These are phyloP conservation scores for Jaltomata sinuosa DNA, from an alignment of 257 asterid genomes.

Conservation along the genomic window DNA sequence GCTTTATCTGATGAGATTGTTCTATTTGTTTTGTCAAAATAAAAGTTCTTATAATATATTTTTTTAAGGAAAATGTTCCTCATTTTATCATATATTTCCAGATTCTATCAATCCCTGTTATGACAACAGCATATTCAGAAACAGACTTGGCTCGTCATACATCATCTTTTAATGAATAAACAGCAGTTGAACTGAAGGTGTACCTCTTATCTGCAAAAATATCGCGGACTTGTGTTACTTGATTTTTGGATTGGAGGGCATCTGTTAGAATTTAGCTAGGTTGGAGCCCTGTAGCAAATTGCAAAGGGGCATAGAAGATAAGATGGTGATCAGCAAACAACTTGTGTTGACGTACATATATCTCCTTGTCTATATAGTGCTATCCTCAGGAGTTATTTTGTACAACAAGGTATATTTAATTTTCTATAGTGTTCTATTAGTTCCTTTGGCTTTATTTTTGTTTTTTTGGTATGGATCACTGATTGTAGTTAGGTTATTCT, in stretches of 20 bases:
- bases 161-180: background rate
- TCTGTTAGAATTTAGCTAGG: background rate
- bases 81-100: background rate
- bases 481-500: background rate
- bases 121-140: background rate
- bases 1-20: background rate
- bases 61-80: background rate
- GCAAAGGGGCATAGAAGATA: background rate
- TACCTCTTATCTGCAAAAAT: background rate
- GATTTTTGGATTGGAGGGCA: background rate
- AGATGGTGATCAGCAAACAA: conserved; percentile 64
- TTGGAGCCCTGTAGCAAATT: background rate
- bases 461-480: background rate
- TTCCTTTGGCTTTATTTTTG: background rate
- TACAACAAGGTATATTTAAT: conserved; percentile 77
- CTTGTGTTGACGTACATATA: conserved; percentile 79
- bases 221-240: background rate
- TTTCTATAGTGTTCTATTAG: background rate
- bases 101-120: background rate
- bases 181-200: background rate
- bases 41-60: background rate
- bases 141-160: background rate
- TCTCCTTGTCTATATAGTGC: conserved; percentile 63
- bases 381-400: conserved; percentile 88
- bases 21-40: background rate